phyloP scores from a whole-genome alignment of 192 early-diverging fungal genomes.

The Kappamyces sp. region DNA sequence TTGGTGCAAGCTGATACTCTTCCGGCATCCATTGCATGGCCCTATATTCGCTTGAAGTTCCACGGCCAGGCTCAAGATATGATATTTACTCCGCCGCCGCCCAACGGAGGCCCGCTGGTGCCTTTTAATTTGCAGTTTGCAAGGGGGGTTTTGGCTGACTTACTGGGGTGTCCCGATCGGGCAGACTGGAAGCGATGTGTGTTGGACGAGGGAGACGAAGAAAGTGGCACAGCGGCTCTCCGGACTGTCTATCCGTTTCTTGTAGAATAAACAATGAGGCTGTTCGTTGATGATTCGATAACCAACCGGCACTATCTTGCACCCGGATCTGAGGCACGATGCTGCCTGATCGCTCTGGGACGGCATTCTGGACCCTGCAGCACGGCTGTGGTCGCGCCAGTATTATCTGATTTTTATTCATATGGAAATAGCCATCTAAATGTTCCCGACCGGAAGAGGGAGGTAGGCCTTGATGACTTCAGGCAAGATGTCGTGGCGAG shows the following conservation, averaged over 20 bases:
- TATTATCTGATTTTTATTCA: too few relatives aligned
- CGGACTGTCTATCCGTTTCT: too few relatives aligned
- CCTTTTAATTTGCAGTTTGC: conserved; percentile 76
- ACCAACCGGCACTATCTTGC: too few relatives aligned
- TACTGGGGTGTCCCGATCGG: conserved; percentile 62
- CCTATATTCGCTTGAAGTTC: conserved; percentile 31
- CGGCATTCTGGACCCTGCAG: too few relatives aligned
- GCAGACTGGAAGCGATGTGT: conserved; percentile 78
- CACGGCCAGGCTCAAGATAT: conserved; percentile 14
- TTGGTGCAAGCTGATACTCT: conserved; percentile 26
- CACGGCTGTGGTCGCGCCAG: too few relatives aligned
- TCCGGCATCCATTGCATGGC: conserved; percentile 18
- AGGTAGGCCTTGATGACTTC: neutral
- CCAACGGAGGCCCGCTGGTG: conserved; percentile 15
- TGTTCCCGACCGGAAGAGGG: conserved; percentile 9
- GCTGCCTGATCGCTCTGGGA: too few relatives aligned
- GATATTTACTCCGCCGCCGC: conserved; percentile 23
- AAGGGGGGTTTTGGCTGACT: conserved; percentile 58
- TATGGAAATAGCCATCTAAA: neutral
- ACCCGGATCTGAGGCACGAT: too few relatives aligned
- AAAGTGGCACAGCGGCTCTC: too few relatives aligned
- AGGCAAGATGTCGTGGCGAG: neutral
- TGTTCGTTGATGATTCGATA: too few relatives aligned
- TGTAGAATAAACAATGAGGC: too few relatives aligned
- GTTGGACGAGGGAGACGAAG: conserved; percentile 59